phyloP scores from a whole-genome alignment of 148 eudicot genomes.

The Chenopodium album region DNA sequence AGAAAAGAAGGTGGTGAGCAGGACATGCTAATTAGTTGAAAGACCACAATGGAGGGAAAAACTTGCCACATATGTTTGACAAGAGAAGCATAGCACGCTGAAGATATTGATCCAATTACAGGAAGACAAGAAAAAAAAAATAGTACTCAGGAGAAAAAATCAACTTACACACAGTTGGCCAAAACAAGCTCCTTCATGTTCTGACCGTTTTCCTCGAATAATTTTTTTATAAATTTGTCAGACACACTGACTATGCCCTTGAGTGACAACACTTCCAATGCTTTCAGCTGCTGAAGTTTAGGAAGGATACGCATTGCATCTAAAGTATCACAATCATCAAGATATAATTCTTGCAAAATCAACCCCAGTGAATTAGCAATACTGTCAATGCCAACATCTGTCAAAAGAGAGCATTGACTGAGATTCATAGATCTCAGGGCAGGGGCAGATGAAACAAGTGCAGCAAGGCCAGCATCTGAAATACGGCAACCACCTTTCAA shows the following conservation, averaged over 20 bases:
- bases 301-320: conserved; percentile 65
- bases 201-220: conserved; percentile 51
- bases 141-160: background rate
- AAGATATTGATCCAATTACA: background rate
- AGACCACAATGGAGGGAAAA: background rate
- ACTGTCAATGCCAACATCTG: conserved; percentile 52
- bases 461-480: conserved; percentile 67
- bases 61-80: background rate
- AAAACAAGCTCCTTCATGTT: conserved; percentile 69
- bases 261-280: conserved; percentile 68
- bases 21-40: background rate
- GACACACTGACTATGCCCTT: conserved; percentile 57
- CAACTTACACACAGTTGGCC: conserved; percentile 67
- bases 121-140: background rate
- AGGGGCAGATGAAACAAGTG: conserved; percentile 69
- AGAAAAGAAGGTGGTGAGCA: conserved; percentile 13
- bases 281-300: conserved; percentile 47
- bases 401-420: conserved; percentile 80
- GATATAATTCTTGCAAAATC: conserved; percentile 63
- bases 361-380: conserved; percentile 60
- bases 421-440: conserved; percentile 71
- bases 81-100: background rate
- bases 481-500: conserved; percentile 92
- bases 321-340: conserved; percentile 68
- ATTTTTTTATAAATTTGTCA: conserved; percentile 54